Evolutionary conservation across 1,284 basidiomycete species (phyloP).

Genomic region (Chalciporus sp.): DNA sequence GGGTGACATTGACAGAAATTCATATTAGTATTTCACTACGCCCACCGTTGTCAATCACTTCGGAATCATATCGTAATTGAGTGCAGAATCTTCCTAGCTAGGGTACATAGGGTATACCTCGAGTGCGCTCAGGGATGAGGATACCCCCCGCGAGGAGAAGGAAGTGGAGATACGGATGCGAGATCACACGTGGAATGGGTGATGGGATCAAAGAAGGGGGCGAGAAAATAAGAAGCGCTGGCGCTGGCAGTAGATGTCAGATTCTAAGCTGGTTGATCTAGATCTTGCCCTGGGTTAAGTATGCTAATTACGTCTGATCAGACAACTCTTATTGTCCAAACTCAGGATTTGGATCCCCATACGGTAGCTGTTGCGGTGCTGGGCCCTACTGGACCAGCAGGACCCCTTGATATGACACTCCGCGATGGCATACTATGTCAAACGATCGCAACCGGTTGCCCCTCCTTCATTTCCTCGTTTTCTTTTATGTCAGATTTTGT

Average conservation of each 20-base stretch:
- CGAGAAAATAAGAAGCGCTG: neutral
- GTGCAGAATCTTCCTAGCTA: too few relatives aligned
- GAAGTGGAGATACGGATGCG: neutral
- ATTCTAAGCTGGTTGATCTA: neutral
- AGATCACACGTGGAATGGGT: neutral
- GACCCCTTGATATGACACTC: conserved; percentile 15
- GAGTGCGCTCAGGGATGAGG: neutral
- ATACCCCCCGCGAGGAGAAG: neutral
- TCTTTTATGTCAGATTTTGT: neutral
- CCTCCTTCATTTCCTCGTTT: conserved; percentile 15
- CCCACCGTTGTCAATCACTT: neutral
- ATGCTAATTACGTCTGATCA: conserved; percentile 18
- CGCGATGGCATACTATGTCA: conserved; percentile 29
- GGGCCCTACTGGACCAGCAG: too few relatives aligned
- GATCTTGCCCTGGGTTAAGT: neutral
- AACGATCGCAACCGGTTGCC: conserved; percentile 17
- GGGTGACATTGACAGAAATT: neutral
- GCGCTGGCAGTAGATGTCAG: neutral
- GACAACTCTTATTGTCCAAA: conserved; percentile 10
- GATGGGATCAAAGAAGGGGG: neutral
- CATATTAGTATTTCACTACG: neutral
- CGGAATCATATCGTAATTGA: neutral
- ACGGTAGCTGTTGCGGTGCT: neutral
- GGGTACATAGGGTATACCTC: neutral
- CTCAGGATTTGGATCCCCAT: conserved; percentile 3